phyloP scores from a whole-genome alignment of 2,329 filamentous ascomycete species.

The Ophiocordyceps unilateralis region DNA sequence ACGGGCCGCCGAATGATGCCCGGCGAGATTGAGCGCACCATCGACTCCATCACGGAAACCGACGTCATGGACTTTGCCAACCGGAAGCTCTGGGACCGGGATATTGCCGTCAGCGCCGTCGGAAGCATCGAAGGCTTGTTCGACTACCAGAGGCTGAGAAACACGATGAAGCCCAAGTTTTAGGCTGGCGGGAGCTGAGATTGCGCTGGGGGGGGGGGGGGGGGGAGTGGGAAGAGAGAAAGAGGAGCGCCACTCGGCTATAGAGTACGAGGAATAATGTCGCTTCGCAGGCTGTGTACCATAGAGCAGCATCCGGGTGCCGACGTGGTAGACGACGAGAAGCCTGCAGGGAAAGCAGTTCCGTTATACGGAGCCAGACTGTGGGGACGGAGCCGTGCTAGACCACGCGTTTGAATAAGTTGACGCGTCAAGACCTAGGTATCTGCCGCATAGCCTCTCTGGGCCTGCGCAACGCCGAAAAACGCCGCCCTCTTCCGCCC shows the following conservation, averaged over 20 bases:
- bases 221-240: conserved; percentile 33
- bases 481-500: not conserved
- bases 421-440: not conserved
- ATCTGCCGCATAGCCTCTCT: not conserved
- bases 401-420: not conserved
- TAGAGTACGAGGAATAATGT: conserved; percentile 14
- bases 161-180: conserved; percentile 75
- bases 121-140: conserved; percentile 78
- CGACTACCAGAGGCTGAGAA: conserved; percentile 63
- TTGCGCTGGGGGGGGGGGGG: conserved; percentile 13
- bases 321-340: not conserved
- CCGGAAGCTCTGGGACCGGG: conserved; percentile 93
- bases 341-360: not conserved
- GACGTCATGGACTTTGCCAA: conserved; percentile 94
- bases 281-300: conserved; percentile 33
- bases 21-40: conserved; percentile 84
- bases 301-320: conserved; percentile 15
- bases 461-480: not conserved
- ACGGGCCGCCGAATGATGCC: conserved; percentile 84
- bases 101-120: conserved; percentile 84
- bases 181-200: conserved; percentile 16
- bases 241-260: conserved; percentile 21
- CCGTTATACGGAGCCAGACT: not conserved
- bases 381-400: not conserved
- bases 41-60: conserved; percentile 81